Base-by-base conservation (phyloP, 1,284 basidiomycete species). In the Mrakiaceae sp. region DNA sequence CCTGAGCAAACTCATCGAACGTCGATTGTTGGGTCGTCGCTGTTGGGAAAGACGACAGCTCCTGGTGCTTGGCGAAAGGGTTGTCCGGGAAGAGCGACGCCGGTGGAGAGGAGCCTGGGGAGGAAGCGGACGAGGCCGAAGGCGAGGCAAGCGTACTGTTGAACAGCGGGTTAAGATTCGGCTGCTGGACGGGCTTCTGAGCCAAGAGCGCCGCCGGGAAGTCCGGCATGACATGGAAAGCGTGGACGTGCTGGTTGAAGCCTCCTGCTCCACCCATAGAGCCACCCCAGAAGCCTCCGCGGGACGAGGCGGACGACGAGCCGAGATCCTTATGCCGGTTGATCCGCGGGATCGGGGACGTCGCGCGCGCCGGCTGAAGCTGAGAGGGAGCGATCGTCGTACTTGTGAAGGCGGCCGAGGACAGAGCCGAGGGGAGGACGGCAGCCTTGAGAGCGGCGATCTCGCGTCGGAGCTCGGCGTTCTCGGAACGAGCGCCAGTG, bases 321-420 rank as follows among this genome's bases (percentile, higher is more conserved):
- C 27, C 27, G 5, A 92, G 77, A 71, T 95, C 92, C 73, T 95
- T 95, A 70, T 87, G 83, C 0, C 86, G 85, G 74, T 93, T 93
- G 52, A 87, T 84, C 1, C 83, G 83, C 60, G 71, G 69, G 64
- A 74, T 66, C 7, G 68, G 69, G 44, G 63, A 69, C 58, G 52
- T 52, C 40, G 60, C 62, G 56, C 58, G 65, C 84, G 75, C 44
- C 86, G 78, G n/a, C 62, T 49, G 68, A 64, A 67, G 75, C 74
- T 60, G 74, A 69, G 68, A 74, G 70, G 68, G 74, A 70, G 71
- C 75, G 72, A 69, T 68, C 44, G 71, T 69, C 68, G 69, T 71
- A 64, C 69, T 71, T 50, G 44, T 58, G 63, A 62, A 60, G 46
- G 50, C 73, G 52, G 74, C 68, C 42, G 73, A 72, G 6, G 75